These are phyloP conservation scores for Raddia guianensis DNA, from an alignment of 176 grass and related monocot genomes.

Conservation along the genomic window DNA sequence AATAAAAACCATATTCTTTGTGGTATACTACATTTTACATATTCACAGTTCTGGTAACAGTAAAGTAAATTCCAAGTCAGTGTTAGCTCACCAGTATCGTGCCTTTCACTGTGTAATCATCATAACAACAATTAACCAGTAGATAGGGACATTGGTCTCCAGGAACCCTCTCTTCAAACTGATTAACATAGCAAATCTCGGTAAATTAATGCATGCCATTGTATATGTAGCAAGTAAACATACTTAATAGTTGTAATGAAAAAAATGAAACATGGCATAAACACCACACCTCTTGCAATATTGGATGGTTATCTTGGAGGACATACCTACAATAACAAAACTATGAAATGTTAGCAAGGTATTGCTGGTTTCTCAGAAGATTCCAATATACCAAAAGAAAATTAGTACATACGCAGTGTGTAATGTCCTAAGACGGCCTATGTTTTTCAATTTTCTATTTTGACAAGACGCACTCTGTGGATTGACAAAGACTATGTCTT, in stretches of 20 bases:
- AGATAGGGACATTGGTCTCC: constrained; percentile 77
- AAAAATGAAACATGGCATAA: constrained; percentile 15
- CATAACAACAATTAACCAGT: constrained; percentile 43
- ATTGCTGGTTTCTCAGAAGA: constrained; percentile 27
- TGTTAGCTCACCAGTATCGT: constrained; percentile 48
- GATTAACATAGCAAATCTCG: constrained; percentile 11
- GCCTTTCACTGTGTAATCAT: constrained; percentile 34
- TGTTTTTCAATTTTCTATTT: constrained; percentile 42
- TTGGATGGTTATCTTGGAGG: constrained; percentile 70
- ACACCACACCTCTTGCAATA: constrained; percentile 61
- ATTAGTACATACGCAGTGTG: constrained; percentile 47
- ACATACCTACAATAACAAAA: constrained; percentile 63
- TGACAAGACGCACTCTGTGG: background rate
- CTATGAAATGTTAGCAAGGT: constrained; percentile 28
- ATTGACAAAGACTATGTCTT: constrained; percentile 40
- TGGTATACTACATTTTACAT: constrained; percentile 17
- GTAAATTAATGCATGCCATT: constrained; percentile 1
- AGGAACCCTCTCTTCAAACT: constrained; percentile 67
- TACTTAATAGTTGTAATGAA: constrained; percentile 6
- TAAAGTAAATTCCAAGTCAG: constrained; percentile 4
- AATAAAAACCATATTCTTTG: constrained; percentile 3
- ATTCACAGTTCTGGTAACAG: constrained; percentile 3
- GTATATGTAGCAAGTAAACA: constrained; percentile 8
- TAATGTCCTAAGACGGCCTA: constrained; percentile 49
- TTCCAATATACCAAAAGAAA: constrained; percentile 27